phyloP scores from a whole-genome alignment of 2,329 filamentous ascomycete species.

The Nectriaceae sp. region DNA sequence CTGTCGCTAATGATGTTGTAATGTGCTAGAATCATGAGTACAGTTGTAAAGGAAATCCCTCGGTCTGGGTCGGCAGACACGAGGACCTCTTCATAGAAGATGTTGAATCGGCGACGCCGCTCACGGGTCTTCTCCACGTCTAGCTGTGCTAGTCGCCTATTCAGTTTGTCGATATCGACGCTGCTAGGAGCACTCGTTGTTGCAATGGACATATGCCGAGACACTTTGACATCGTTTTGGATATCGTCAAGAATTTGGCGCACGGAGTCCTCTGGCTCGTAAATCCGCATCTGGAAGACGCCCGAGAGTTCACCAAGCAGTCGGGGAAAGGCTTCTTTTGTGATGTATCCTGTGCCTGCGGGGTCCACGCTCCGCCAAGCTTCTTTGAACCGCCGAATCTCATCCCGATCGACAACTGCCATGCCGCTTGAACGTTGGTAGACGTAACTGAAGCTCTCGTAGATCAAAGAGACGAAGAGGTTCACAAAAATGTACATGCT shows the following conservation, averaged over 20 bases:
- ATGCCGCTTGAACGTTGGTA: slow-evolving; percentile 96
- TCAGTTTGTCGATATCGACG: slow-evolving; percentile 75
- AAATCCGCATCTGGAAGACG: slow-evolving; percentile 96
- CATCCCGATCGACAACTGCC: slow-evolving; percentile 85
- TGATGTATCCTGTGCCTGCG: slow-evolving; percentile 86
- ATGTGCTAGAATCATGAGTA: slow-evolving; percentile 94
- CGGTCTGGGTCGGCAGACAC: slow-evolving; percentile 87
- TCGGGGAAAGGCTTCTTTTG: slow-evolving; percentile 84
- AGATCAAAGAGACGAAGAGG: slow-evolving; percentile 96
- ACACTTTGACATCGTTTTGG: slow-evolving; percentile 55
- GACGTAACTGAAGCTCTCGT: slow-evolving; percentile 98
- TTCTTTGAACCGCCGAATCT: slow-evolving; percentile 96
- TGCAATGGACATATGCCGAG: slow-evolving; percentile 56
- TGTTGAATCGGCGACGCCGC: slow-evolving; percentile 78
- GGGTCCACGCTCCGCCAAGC: slow-evolving; percentile 97
- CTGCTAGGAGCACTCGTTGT: slow-evolving; percentile 54
- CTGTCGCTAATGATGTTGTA: slow-evolving; percentile 99
- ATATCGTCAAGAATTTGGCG: slow-evolving; percentile 85
- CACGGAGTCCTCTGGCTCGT: slow-evolving; percentile 87
- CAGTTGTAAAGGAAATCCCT: slow-evolving; percentile 88
- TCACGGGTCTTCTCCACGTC: slow-evolving; percentile 75
- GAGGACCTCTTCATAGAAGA: slow-evolving; percentile 97
- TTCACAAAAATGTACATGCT: slow-evolving; percentile 99
- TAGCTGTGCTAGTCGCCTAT: slow-evolving; percentile 70
- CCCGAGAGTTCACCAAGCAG: slow-evolving; percentile 90